Conservation (phyloP, 2,329 filamentous ascomycete genomes). For the Colletotrichum sp. region DNA sequence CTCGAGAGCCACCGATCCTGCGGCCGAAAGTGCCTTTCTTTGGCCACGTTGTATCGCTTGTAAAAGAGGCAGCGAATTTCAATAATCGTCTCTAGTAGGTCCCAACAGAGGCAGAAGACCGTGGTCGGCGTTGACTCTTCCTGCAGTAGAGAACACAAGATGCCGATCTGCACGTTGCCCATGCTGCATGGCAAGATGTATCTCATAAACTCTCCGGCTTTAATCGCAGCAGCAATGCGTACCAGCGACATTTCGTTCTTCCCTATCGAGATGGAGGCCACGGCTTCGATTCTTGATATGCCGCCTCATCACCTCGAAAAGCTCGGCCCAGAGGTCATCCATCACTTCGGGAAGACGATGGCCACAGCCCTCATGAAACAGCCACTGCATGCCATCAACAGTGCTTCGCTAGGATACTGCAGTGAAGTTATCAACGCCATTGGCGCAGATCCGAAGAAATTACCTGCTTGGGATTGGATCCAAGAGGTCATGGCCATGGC, state of each 20-base stretch:
- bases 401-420: conserved; percentile 38
- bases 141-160: conserved; percentile 24
- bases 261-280: conserved; percentile 41
- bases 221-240: conserved; percentile 46
- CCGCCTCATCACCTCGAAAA: conserved; percentile 27
- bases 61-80: conserved; percentile 40
- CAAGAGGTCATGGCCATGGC: conserved; percentile 40
- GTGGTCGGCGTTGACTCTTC: not conserved
- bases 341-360: conserved; percentile 40
- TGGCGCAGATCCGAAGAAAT: conserved; percentile 24
- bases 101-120: not conserved
- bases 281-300: conserved; percentile 40
- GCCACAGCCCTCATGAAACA: conserved; percentile 34
- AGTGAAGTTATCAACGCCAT: conserved; percentile 30
- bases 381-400: conserved; percentile 37
- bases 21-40: conserved; percentile 45
- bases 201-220: conserved; percentile 43
- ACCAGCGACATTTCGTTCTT: conserved; percentile 48
- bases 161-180: conserved; percentile 48
- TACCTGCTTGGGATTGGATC: conserved; percentile 43
- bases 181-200: conserved; percentile 50
- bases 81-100: conserved; percentile 41
- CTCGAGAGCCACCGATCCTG: conserved; percentile 47
- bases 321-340: conserved; percentile 30
- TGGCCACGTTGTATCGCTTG: conserved; percentile 50